A percentile compares a stretch with the other conserved stretches of the same genome.
These are phyloP conservation scores for Hyaloscypha variabilis DNA, from an alignment of 495 filamentous ascomycete species.

Conservation along the genomic window DNA sequence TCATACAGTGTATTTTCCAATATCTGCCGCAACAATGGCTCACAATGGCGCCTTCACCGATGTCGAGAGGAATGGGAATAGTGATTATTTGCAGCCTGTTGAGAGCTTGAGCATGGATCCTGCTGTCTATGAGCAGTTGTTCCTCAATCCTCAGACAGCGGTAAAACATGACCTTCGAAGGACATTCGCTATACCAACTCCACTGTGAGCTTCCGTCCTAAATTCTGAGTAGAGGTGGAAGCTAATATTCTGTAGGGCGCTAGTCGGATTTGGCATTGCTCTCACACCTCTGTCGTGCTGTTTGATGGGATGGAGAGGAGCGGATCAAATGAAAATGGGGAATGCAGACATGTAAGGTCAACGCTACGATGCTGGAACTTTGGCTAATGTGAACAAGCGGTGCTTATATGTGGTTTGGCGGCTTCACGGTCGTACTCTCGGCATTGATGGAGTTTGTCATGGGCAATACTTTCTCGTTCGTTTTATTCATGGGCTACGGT, in stretches of 20 bases:
- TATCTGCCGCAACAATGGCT: neutral
- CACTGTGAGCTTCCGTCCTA: neutral
- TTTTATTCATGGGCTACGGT: neutral
- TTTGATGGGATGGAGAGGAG: neutral
- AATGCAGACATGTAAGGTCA: neutral
- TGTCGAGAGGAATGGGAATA: neutral
- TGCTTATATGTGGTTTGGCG: neutral
- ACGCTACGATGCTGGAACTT: neutral
- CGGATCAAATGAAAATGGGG: neutral
- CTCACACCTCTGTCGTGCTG: neutral
- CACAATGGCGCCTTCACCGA: neutral
- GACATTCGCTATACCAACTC: conserved; percentile 1
- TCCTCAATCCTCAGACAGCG: neutral
- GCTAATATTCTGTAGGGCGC: neutral
- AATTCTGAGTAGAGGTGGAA: neutral
- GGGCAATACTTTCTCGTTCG: neutral
- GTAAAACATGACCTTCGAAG: neutral
- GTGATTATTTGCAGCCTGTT: neutral
- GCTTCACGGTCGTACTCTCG: neutral
- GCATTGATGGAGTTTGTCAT: neutral
- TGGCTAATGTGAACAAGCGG: neutral
- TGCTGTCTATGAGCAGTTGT: neutral
- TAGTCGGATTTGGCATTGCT: neutral
- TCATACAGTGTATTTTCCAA: neutral
- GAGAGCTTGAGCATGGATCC: neutral